phyloP scores from a whole-genome alignment of 495 filamentous ascomycete species.

The Tuber calosporum region DNA sequence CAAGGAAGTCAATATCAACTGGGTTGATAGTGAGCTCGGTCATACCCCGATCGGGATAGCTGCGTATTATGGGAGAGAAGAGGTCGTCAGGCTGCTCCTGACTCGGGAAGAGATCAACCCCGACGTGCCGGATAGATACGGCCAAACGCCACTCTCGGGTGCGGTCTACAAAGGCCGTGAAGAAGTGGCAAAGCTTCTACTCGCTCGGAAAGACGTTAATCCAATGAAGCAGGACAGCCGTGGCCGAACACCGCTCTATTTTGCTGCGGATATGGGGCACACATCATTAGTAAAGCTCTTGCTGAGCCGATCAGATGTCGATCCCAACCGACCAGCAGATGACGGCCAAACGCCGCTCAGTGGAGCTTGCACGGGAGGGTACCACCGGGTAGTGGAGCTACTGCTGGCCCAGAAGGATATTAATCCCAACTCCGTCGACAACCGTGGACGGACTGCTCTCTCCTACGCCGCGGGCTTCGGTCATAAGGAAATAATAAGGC shows the following conservation, averaged over 20 bases:
- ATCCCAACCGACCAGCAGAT: background rate
- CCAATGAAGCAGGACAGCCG: background rate
- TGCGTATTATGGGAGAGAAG: constrained; percentile 27
- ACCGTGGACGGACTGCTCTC: background rate
- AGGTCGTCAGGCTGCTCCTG: constrained; percentile 13
- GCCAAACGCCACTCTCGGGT: constrained; percentile 2
- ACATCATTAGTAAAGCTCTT: background rate
- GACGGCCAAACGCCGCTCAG: background rate
- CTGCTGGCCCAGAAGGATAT: background rate
- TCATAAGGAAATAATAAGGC: background rate
- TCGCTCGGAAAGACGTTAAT: background rate
- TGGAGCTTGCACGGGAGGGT: background rate
- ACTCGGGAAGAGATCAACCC: constrained; percentile 11
- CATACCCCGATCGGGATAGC: constrained; percentile 22
- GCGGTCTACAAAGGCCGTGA: background rate
- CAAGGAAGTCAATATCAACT: constrained; percentile 21
- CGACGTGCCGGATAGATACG: background rate
- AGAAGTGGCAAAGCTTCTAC: background rate
- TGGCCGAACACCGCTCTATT: constrained; percentile 1
- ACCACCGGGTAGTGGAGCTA: background rate
- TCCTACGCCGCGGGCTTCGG: background rate
- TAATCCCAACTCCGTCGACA: background rate
- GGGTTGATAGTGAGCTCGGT: constrained; percentile 18
- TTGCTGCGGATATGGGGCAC: background rate
- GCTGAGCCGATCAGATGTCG: background rate